phyloP scores from a whole-genome alignment of 2,329 filamentous ascomycete genomes.

The Mariannaea elegans region DNA sequence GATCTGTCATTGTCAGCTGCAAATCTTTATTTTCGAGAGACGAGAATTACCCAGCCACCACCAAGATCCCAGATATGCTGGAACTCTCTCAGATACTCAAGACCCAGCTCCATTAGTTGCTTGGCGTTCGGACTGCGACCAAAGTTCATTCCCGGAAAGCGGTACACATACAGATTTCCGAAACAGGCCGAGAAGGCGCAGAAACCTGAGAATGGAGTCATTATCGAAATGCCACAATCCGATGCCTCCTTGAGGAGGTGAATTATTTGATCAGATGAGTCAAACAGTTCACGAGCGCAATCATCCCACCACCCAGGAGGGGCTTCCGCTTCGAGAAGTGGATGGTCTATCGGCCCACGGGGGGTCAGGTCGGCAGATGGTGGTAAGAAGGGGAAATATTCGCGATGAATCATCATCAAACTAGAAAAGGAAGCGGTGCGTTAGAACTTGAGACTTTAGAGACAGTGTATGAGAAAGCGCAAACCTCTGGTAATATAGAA shows the following conservation, averaged over 20 bases:
- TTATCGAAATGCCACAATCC: slow-evolving; percentile 47
- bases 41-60: slow-evolving; percentile 31
- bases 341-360: slow-evolving; percentile 51
- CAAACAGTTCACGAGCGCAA: slow-evolving; percentile 48
- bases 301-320: slow-evolving; percentile 52
- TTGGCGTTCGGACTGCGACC: slow-evolving; percentile 25
- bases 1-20: slow-evolving; percentile 27
- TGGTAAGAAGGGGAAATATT: slow-evolving; percentile 56
- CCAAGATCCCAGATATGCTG: slow-evolving; percentile 35
- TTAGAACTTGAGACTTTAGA: not conserved
- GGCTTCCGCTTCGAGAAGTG: slow-evolving; percentile 48
- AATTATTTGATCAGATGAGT: slow-evolving; percentile 47
- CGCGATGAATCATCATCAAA: slow-evolving; percentile 52
- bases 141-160: slow-evolving; percentile 53
- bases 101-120: slow-evolving; percentile 30
- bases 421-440: slow-evolving; percentile 33
- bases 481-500: slow-evolving; percentile 55
- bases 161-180: slow-evolving; percentile 51
- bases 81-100: slow-evolving; percentile 35
- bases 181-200: slow-evolving; percentile 56
- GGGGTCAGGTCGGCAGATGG: slow-evolving; percentile 44
- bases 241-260: slow-evolving; percentile 48
- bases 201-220: slow-evolving; percentile 56
- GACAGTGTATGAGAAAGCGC: not conserved
- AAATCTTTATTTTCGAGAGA: too few species aligned